Conservation (phyloP, 179 eudicot species). For the Heliamphora pulchella region DNA sequence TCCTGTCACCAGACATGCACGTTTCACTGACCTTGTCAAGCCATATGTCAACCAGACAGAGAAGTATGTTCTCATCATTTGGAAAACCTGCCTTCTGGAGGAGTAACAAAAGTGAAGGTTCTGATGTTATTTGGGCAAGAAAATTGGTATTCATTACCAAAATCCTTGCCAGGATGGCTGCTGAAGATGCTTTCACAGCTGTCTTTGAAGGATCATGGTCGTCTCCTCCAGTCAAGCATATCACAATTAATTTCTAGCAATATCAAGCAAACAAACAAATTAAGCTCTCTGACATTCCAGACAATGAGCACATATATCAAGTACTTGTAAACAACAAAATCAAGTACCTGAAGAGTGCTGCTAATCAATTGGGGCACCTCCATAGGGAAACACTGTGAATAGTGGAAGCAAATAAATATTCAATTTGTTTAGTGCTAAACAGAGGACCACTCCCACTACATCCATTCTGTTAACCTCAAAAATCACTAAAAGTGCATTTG, state of each 20-base stretch:
- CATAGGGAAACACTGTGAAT: constrained; percentile 75
- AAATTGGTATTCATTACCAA: constrained; percentile 83
- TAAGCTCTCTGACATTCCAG: constrained; percentile 3
- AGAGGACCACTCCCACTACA: background rate
- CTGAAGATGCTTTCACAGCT: constrained; percentile 77
- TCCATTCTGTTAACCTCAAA: background rate
- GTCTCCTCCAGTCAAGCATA: constrained; percentile 81
- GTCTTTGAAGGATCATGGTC: constrained; percentile 80
- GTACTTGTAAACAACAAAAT: background rate
- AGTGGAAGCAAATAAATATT: constrained; percentile 10
- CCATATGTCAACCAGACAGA: constrained; percentile 90
- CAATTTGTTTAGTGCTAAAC: background rate
- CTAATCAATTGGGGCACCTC: constrained; percentile 86
- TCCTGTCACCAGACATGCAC: constrained; percentile 9
- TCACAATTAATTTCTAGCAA: constrained; percentile 72
- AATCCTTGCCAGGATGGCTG: constrained; percentile 85
- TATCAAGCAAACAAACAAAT: constrained; percentile 12
- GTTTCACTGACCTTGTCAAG: constrained; percentile 77
- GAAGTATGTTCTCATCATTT: constrained; percentile 73
- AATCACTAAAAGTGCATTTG: background rate
- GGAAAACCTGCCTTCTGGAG: constrained; percentile 80
- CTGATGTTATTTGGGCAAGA: constrained; percentile 84
- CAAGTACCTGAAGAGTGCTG: constrained; percentile 71
- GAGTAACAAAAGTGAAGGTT: constrained; percentile 47
- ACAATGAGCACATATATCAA: background rate